Conservation (phyloP, 2,329 filamentous ascomycete genomes). For the Emergomyces africanus region DNA sequence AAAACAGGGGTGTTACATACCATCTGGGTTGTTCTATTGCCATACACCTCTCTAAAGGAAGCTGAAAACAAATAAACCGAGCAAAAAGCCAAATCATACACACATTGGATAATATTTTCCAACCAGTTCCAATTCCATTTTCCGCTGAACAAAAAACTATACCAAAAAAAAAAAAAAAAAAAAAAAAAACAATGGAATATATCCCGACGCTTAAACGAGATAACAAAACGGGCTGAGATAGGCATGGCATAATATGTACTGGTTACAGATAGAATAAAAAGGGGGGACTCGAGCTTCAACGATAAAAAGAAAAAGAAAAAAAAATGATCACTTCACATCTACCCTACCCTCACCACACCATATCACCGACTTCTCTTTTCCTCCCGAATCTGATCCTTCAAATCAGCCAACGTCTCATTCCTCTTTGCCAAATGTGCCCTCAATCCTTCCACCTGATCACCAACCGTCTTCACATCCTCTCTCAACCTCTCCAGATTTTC, state of each 20-base stretch:
- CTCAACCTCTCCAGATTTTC: conserved; percentile 61
- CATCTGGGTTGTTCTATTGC: not conserved
- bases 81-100: not conserved
- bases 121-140: not conserved
- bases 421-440: conserved; percentile 69
- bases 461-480: conserved; percentile 82
- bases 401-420: conserved; percentile 60
- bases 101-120: not conserved
- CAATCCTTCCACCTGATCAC: conserved; percentile 84
- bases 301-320: conserved; percentile 3
- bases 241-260: conserved; percentile 4
- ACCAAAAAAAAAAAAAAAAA: no score
- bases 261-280: conserved; percentile 7
- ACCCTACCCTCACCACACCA: not conserved
- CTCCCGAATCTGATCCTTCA: conserved; percentile 73
- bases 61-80: not conserved
- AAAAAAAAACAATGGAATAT: not conserved
- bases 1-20: not conserved
- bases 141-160: not conserved
- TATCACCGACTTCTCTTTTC: conserved; percentile 44
- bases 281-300: not conserved
- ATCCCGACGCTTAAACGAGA: not conserved
- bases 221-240: conserved; percentile 8
- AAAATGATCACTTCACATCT: conserved; percentile 1
- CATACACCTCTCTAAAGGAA: not conserved